Evolutionary conservation across 179 eudicot genomes (phyloP).

Genomic region (Corrigiola litoralis): DNA sequence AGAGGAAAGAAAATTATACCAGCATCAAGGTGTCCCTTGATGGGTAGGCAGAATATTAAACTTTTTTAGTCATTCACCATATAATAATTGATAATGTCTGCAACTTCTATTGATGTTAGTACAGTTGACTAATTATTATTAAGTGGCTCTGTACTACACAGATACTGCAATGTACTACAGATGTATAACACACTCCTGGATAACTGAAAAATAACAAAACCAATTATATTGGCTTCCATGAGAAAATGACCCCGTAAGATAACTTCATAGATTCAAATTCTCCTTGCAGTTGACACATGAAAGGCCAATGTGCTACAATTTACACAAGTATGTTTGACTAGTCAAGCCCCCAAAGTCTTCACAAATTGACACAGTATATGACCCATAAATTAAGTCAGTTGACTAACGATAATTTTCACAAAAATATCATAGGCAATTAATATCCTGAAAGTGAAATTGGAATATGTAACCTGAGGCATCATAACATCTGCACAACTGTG

Average conservation of each 20-base stretch:
- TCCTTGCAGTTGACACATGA: neutral
- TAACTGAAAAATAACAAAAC: neutral
- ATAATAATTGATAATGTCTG: neutral
- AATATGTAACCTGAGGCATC: neutral
- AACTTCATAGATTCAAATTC: neutral
- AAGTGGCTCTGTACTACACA: constrained; percentile 8
- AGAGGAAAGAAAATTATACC: neutral
- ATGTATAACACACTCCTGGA: neutral
- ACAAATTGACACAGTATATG: too few relatives aligned
- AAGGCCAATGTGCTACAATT: neutral
- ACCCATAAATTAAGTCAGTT: too few relatives aligned
- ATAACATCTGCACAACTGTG: too few relatives aligned
- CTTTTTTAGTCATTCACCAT: neutral
- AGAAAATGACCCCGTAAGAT: constrained; percentile 4
- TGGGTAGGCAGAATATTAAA: neutral
- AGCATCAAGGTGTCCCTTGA: neutral
- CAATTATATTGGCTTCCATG: neutral
- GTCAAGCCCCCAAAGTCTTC: too few relatives aligned
- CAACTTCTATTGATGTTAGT: constrained; percentile 7
- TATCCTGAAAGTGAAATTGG: neutral
- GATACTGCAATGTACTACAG: constrained; percentile 3
- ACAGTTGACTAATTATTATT: constrained; percentile 12
- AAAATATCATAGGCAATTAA: constrained; percentile 6
- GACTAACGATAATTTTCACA: neutral
- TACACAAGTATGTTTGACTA: too few relatives aligned